Conservation (phyloP, 2,329 filamentous ascomycete species). For the Clonostachys rhizophaga region DNA sequence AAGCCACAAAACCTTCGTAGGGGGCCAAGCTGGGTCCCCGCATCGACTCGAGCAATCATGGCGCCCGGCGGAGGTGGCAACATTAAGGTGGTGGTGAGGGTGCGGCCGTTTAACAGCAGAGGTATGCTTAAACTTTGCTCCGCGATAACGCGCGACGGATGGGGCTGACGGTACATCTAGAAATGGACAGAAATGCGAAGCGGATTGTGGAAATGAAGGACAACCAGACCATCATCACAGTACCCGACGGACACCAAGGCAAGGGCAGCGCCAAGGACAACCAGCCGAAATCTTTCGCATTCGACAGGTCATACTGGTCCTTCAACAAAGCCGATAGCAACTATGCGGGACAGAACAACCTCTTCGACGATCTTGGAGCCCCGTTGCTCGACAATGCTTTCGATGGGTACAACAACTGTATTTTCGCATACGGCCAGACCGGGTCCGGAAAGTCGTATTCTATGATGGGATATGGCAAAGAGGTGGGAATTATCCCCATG, state of each 20-base stretch:
- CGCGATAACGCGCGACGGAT: too few species aligned
- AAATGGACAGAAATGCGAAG: constrained; percentile 87
- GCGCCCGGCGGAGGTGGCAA: constrained; percentile 74
- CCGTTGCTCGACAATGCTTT: constrained; percentile 97
- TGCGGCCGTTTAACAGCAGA: constrained; percentile 92
- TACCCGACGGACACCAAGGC: constrained; percentile 53
- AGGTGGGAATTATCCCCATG: constrained; percentile 90
- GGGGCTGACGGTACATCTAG: constrained; percentile 36
- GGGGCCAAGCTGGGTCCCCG: constrained; percentile 29
- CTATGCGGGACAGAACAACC: constrained; percentile 85
- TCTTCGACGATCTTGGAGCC: constrained; percentile 83
- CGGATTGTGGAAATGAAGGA: constrained; percentile 97
- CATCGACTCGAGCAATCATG: constrained; percentile 22
- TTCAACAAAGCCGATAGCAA: constrained; percentile 77
- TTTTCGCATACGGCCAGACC: constrained; percentile 98
- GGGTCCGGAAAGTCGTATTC: constrained; percentile 98
- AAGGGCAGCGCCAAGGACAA: constrained; percentile 65
- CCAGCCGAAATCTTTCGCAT: constrained; percentile 83
- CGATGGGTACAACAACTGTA: constrained; percentile 98
- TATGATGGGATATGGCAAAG: constrained; percentile 99
- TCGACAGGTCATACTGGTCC: constrained; percentile 97
- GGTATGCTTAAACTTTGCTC: constrained; percentile 46
- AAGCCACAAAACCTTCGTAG: constrained; percentile 5
- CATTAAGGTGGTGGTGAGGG: constrained; percentile 99
- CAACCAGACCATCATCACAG: constrained; percentile 79